Evolutionary conservation across 2,329 filamentous ascomycete species (phyloP).

Genomic region (Penicillium sp.): DNA sequence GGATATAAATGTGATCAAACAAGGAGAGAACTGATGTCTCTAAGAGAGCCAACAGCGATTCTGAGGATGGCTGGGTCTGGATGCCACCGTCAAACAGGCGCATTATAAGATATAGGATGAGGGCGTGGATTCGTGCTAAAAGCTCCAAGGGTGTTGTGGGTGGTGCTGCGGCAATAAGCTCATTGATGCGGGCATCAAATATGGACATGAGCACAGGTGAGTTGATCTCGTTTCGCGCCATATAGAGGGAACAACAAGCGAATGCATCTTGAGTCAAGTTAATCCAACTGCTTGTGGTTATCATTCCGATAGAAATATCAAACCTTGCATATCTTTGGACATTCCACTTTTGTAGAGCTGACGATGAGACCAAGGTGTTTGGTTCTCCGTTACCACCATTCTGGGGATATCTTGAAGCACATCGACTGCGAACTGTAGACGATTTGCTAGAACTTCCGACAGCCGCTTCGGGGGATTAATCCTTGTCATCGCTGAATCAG

Average conservation of each 20-base stretch:
- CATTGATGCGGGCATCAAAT: slow-evolving; percentile 49
- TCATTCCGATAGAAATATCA: not conserved
- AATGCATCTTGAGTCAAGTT: slow-evolving; percentile 49
- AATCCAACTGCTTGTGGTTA: not conserved
- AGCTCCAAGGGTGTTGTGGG: slow-evolving; percentile 26
- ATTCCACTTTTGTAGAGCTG: slow-evolving; percentile 54
- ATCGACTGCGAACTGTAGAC: slow-evolving; percentile 43
- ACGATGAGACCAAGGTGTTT: slow-evolving; percentile 57
- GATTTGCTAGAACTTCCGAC: slow-evolving; percentile 28
- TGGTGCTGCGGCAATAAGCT: slow-evolving; percentile 42
- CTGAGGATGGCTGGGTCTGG: slow-evolving; percentile 41
- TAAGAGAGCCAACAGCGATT: slow-evolving; percentile 32
- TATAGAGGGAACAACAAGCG: slow-evolving; percentile 56
- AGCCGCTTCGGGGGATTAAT: slow-evolving; percentile 10
- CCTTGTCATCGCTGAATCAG: not conserved
- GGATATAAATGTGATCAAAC: slow-evolving; percentile 20
- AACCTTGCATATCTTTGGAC: slow-evolving; percentile 55
- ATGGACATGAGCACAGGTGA: slow-evolving; percentile 51
- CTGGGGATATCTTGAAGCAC: slow-evolving; percentile 45
- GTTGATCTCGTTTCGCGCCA: slow-evolving; percentile 53
- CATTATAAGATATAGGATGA: slow-evolving; percentile 54
- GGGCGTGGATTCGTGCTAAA: slow-evolving; percentile 50
- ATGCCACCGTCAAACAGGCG: slow-evolving; percentile 54
- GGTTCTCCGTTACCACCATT: slow-evolving; percentile 52
- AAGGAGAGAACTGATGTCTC: slow-evolving; percentile 23